Evolutionary conservation across 2,329 filamentous ascomycete species (phyloP), one percentile per base, ranked within the genome.

Genomic region (Albophoma yamanashiensis): DNA sequence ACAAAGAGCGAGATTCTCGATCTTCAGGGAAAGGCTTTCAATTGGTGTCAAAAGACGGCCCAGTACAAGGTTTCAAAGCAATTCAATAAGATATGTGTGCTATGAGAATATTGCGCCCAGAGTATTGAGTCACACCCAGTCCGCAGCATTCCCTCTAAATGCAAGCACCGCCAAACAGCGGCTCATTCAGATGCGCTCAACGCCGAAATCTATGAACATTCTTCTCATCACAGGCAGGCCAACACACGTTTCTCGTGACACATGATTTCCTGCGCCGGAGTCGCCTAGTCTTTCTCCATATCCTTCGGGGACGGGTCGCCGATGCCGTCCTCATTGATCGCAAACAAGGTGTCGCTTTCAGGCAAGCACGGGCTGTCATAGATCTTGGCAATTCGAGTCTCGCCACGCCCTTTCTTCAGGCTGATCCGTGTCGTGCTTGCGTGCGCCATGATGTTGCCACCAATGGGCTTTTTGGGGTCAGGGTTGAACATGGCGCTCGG

Each of bases 401-500:
- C 94, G 38, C 84, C 94, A 59, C 94, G 83, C 1, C 94, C 95
- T 75, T 99, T 99, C 79, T 96, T 97, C 71, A 99, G 74, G 69
- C 92, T 97, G 67, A 99, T 82, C 69, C 94, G 83, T 2, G 94
- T 99, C 1, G 94, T 99, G 70, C 91, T 96, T 58, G 94, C 92
- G 73, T 99, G 94, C 3, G 95, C 94, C 71, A 99, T 97, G 66
- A 99, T 99, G 74, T 99, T 97, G 64, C 94, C 94, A 66, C 94
- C 94, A 71, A 99, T 97, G 0, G 94, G 94, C 75, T 99, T 99
- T 83, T 99, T 99, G 9, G 94, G 94, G 70, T 99, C 95, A 0
- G 95, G 94, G 67, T 99, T 99, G 80, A 96, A 99, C 94, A 99
- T 99, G 63, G 93, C 87, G 70, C 89, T 93, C 38, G 93, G 92